Conservation (phyloP, 139 green algal species). For the Pedinophyceae sp. region DNA sequence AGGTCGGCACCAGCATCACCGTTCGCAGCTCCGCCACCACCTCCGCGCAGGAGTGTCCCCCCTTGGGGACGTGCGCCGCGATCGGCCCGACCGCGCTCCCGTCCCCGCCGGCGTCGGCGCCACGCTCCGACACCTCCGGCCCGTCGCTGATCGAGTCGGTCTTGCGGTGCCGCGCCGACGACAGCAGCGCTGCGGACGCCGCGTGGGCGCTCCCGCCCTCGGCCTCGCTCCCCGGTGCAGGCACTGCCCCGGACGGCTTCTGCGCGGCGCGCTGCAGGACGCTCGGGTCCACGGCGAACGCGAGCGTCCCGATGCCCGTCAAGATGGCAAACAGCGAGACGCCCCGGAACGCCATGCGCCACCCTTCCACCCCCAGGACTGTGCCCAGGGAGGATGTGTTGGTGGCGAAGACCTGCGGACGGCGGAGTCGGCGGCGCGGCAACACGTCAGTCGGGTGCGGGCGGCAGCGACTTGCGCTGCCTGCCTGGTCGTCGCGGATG, state of each 20-base stretch:
- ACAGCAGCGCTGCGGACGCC: not conserved
- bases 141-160: not conserved
- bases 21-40: not conserved
- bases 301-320: not conserved
- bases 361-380: not conserved
- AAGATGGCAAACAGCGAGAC: not conserved
- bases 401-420: too few species aligned
- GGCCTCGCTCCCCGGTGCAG: not conserved
- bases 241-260: not conserved
- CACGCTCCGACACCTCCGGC: not conserved
- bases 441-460: too few species aligned
- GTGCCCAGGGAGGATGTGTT: too few species aligned
- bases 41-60: conserved; percentile 1
- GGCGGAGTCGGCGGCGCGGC: too few species aligned
- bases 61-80: too few species aligned
- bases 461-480: too few species aligned
- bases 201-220: not conserved
- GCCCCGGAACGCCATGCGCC: not conserved
- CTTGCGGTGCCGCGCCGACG: conserved; percentile 6
- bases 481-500: too few species aligned
- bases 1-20: conserved; percentile 21
- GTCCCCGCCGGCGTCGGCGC: not conserved
- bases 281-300: not conserved
- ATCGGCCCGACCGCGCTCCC: not conserved
- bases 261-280: not conserved